A percentile compares a stretch with the other conserved stretches of the same genome.
Conservation (phyloP, 2,329 filamentous ascomycete species). For the Aspergillus nomiae region DNA sequence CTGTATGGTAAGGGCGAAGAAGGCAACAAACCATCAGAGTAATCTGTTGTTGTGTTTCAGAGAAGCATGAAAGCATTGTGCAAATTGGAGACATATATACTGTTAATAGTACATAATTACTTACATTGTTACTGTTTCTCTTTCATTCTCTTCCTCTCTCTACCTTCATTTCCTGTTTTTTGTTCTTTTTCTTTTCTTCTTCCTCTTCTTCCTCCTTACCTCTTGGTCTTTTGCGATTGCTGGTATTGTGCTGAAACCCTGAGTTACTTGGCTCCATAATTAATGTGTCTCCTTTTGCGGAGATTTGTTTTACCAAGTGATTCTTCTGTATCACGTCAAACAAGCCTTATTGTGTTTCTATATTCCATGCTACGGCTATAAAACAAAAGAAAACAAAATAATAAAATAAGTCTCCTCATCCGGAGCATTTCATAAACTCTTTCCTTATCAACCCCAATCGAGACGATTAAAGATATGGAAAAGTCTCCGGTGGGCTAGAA, state of each 20-base stretch:
- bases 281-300: too few species aligned
- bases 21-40: not conserved
- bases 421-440: not conserved
- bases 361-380: too few species aligned
- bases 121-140: not conserved
- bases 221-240: too few species aligned
- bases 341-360: not conserved
- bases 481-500: not conserved
- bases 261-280: too few species aligned
- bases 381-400: not conserved
- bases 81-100: not conserved
- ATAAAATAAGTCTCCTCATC: not conserved
- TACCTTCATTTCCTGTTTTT: too few species aligned
- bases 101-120: not conserved
- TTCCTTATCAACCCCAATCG: not conserved
- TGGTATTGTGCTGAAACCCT: too few species aligned
- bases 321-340: not conserved
- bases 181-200: not conserved
- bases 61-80: not conserved
- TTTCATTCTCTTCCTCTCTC: not conserved
- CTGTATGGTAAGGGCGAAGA: conserved; percentile 25
- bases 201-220: not conserved
- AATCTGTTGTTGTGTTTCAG: not conserved
- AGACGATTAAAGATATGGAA: not conserved
- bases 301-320: not conserved